Percentiles rank a stretch among this genome's conserved stretches.
phyloP scores from a whole-genome alignment of 2,329 filamentous ascomycete genomes.

The Aspergillus caelatus region DNA sequence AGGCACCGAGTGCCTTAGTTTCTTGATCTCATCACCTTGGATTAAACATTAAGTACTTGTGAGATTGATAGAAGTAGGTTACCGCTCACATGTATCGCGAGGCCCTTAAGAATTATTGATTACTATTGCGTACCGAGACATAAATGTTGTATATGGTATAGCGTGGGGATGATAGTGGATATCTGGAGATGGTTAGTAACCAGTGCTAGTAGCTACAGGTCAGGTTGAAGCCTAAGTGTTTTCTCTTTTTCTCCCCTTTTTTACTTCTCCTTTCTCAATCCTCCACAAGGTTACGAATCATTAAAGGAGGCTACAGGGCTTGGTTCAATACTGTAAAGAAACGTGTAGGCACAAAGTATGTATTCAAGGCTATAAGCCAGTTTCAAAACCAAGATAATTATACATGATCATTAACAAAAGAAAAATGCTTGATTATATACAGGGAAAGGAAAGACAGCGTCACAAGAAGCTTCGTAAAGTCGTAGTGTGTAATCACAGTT shows the following conservation, averaged over 20 bases:
- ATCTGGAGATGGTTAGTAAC: not conserved
- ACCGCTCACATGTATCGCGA: no score
- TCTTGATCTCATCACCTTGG: no score
- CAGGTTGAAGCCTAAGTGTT: no score
- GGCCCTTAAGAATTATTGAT: no score
- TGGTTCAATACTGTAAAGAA: not conserved
- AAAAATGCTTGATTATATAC: not conserved
- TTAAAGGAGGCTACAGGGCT: not conserved
- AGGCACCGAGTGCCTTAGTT: no score
- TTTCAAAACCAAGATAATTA: not conserved
- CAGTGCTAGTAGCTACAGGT: no score
- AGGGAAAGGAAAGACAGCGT: not conserved
- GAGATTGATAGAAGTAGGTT: no score
- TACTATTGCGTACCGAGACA: not conserved
- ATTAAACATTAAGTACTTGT: no score
- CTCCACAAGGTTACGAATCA: not conserved
- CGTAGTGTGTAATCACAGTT: not conserved
- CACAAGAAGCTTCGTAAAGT: not conserved
- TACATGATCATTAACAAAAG: not conserved
- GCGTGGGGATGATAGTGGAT: not conserved
- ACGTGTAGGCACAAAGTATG: not conserved
- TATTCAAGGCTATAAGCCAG: not conserved
- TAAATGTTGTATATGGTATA: not conserved
- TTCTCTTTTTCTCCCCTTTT: not conserved
- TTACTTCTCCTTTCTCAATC: not conserved